phyloP scores from a whole-genome alignment of 352 stramenopile genomes.

The Globisporangium mamillatum region DNA sequence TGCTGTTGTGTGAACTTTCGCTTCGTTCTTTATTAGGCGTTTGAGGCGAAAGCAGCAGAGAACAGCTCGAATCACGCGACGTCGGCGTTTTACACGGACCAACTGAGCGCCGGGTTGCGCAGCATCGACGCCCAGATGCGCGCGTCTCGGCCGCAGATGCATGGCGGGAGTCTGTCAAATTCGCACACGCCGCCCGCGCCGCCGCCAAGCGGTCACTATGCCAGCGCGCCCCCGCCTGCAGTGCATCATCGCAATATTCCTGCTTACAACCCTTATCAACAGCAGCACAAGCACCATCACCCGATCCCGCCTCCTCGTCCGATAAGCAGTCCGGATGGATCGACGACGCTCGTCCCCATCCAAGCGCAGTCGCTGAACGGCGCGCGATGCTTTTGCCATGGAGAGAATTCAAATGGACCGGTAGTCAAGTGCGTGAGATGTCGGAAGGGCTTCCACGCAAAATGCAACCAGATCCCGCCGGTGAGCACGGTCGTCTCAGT shows the following conservation, averaged over 20 bases:
- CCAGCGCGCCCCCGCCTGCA: neutral
- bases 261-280: conserved; percentile 11
- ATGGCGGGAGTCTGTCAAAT: neutral
- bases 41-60: conserved; percentile 47
- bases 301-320: neutral
- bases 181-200: neutral
- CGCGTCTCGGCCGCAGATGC: conserved; percentile 18
- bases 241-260: conserved; percentile 18
- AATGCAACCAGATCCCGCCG: conserved; percentile 71
- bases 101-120: conserved; percentile 37
- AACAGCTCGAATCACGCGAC: conserved; percentile 43
- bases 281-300: conserved; percentile 10
- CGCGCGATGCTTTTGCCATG: conserved; percentile 63
- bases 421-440: conserved; percentile 55
- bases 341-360: conserved; percentile 21
- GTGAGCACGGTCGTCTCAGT: conserved; percentile 20
- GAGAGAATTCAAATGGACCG: conserved; percentile 23
- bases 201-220: neutral
- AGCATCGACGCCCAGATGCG: conserved; percentile 52
- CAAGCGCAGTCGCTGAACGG: conserved; percentile 31
- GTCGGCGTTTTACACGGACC: conserved; percentile 54
- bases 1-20: neutral
- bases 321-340: conserved; percentile 9
- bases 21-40: conserved; percentile 23
- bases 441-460: conserved; percentile 60